These are phyloP conservation scores for Colletotrichum noveboracense DNA, from an alignment of 2,329 filamentous ascomycete genomes.

Conservation along the genomic window DNA sequence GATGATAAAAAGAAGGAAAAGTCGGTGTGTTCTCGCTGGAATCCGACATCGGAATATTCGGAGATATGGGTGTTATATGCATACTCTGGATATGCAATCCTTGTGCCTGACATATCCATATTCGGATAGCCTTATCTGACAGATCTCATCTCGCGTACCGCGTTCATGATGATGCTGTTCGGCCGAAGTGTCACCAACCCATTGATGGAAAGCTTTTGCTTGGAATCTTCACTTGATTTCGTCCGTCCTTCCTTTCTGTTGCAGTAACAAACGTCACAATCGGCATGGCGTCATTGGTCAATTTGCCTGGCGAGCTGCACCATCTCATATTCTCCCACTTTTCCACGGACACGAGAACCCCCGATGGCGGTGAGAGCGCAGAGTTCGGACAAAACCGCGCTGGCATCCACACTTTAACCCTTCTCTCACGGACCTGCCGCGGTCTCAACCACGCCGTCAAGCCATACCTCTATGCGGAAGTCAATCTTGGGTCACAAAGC, in stretches of 20 bases:
- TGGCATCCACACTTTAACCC: neutral
- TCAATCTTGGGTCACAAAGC: neutral
- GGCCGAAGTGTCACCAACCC: neutral
- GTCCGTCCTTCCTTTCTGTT: neutral
- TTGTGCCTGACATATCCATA: too few relatives aligned
- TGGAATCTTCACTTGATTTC: neutral
- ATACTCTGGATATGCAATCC: too few relatives aligned
- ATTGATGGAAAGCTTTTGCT: neutral
- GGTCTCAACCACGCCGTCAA: neutral
- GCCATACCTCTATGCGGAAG: neutral
- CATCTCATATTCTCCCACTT: neutral
- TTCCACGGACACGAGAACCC: neutral
- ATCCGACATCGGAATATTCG: too few relatives aligned
- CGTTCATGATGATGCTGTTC: neutral
- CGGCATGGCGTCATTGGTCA: neutral
- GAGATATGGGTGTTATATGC: too few relatives aligned
- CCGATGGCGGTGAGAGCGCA: neutral
- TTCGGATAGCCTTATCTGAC: too few relatives aligned
- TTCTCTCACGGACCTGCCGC: neutral
- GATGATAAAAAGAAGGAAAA: too few relatives aligned
- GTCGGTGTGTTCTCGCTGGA: too few relatives aligned
- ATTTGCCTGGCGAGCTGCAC: neutral
- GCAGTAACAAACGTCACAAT: neutral
- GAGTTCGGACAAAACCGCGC: neutral
- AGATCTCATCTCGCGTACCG: neutral